Evolutionary conservation across 1,284 basidiomycete species (phyloP).

Genomic region (Porphyrellus sp.): DNA sequence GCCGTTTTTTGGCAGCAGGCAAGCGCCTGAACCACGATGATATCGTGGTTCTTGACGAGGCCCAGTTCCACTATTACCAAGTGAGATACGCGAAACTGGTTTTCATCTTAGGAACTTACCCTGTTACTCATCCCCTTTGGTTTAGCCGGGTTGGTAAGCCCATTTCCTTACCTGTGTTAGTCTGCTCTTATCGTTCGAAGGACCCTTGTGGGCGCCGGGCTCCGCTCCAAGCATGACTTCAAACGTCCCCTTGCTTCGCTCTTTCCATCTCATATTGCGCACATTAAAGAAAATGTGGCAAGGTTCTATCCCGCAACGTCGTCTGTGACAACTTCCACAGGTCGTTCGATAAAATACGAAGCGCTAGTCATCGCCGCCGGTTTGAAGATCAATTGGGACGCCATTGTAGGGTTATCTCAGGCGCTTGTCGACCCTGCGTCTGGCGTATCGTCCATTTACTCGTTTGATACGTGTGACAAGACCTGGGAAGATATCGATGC

Average conservation of each 20-base stretch:
- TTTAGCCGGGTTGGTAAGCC: slow-evolving; percentile 75
- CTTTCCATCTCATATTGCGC: slow-evolving; percentile 71
- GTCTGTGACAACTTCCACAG: slow-evolving; percentile 68
- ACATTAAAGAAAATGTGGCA: slow-evolving; percentile 73
- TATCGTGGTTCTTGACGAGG: slow-evolving; percentile 79
- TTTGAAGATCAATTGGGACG: slow-evolving; percentile 81
- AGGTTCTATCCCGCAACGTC: slow-evolving; percentile 76
- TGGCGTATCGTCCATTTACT: slow-evolving; percentile 94
- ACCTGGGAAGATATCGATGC: slow-evolving; percentile 78
- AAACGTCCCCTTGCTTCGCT: slow-evolving; percentile 66
- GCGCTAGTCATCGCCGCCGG: slow-evolving; percentile 88
- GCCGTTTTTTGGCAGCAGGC: slow-evolving; percentile 68
- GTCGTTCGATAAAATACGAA: slow-evolving; percentile 80
- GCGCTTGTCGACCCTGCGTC: slow-evolving; percentile 76
- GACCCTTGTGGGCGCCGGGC: slow-evolving; percentile 91
- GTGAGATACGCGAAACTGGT: slow-evolving; percentile 35
- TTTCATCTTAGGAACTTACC: slow-evolving; percentile 11
- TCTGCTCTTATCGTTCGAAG: slow-evolving; percentile 39
- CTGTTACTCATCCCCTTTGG: neutral
- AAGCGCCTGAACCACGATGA: slow-evolving; percentile 70
- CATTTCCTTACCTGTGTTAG: neutral
- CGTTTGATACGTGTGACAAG: slow-evolving; percentile 85
- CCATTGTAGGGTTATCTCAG: slow-evolving; percentile 72
- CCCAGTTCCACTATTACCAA: slow-evolving; percentile 78
- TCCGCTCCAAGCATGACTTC: slow-evolving; percentile 68